Evolutionary conservation across 2,329 filamentous ascomycete species (phyloP), one percentile per base, ranked within the genome.

Genomic region (Claviceps pusilla): DNA sequence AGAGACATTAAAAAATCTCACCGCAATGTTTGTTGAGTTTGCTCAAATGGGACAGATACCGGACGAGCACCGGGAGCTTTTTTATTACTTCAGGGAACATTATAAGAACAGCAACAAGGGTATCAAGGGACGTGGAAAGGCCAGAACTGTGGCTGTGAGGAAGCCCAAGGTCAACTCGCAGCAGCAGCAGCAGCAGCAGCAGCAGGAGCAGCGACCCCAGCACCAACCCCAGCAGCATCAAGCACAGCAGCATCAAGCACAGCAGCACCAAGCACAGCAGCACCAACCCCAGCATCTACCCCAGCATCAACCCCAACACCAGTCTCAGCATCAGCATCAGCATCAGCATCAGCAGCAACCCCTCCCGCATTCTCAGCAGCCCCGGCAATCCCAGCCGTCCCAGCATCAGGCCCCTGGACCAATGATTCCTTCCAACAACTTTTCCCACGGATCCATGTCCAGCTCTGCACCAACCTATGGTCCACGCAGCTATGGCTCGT

Each of bases 31-130:
- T 65, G 79, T 83, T 16, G 75, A 66, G 41, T 77, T 83, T 53
- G 75, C 74, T n/a, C 79, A 84, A 42, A 71, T 75, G 5, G 80
- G 65, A 11, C 59, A 66, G 12, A 61, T 90, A n/a, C 73, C 78
- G 0, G 76, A 83, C 42, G 68, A 71, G 5, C 88, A 96, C 62
- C 83, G 80, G 57, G 84, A 89, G 56, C 74, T 96, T 51, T 89
- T 86, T 74, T 80, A 86, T 60, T 95, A 95, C 71, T 93, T 97
- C 65, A 79, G 83, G 4, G 77, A 77, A 0, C 76, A 95, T n/a
- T 96, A 95, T 77, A 95, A 95, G 74, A 94, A 97, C 71, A 90
- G 86, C 71, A 97, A 97, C 77, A 95, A 95, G 69, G 93, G 93
- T 1, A 96, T 97, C 74, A 97, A 96, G 70, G 93, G 93, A 11